Base-by-base conservation (phyloP, 78 protist genomes). In the Chrysochromulina tobinii region DNA sequence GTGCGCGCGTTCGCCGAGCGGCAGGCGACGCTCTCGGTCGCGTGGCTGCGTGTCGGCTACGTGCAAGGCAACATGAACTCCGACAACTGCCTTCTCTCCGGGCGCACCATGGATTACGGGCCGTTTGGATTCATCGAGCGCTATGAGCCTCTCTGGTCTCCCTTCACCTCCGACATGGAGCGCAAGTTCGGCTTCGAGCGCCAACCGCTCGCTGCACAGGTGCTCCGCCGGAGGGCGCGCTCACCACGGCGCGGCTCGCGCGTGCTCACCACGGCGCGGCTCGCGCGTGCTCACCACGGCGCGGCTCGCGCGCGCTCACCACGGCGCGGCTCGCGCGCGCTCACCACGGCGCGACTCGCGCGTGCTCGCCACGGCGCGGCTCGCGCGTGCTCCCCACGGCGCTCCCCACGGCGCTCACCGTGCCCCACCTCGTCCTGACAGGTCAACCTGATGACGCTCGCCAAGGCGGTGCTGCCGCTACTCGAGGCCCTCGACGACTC, bases 11-110 rank as follows among this genome's bases (percentile, higher is more conserved):
- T 64, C 3, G 89, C 64, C 27, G 15, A 12, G 81, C 90, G 90
- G 27, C 64, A 68, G 50, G 91, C 53, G 6, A 57, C 61, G 53
- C 87, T 93, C 50, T 64, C 85, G 11, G 68, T 57, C 48, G 81
- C 27, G 57, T 90, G 93, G 93, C 64, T 90, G 38, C 89, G 93
- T 18, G 93, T 90, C 27, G 93, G 93, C 23, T 90, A 61, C 89
- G 86, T 87, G 54, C 93, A 90, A 17, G 87, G 87, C 27, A 84
- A 84, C 72, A 59, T 84, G 75, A 84, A 84, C 55, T 59, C 73
- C 1, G 89, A 84, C 89, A 84, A 84, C 73, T 59, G 69, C 55
- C 89, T 84, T 18, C 75, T 61, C 27, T 23, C 68, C 48, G 89
- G 89, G 5, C 67, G 89, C 21, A 84, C 89, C 18, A 84, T 84